Evolutionary conservation across 1,139 yeast species (phyloP).

Genomic region (Taiozyma sp.): DNA sequence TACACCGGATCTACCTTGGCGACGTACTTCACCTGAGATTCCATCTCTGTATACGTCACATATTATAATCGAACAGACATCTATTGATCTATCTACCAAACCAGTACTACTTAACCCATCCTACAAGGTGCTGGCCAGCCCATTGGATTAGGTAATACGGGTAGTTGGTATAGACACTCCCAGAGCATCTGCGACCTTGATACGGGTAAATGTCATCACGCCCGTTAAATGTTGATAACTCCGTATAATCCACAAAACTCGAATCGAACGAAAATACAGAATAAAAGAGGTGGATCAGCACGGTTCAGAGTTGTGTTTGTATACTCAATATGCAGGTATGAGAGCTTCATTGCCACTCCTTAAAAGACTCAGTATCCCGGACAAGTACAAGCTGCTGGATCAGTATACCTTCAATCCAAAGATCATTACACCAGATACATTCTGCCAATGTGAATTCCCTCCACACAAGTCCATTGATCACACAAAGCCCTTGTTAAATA

Average conservation of each 20-base stretch:
- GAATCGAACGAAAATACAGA: not conserved
- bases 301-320: not conserved
- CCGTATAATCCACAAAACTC: not conserved
- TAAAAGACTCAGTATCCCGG: slow-evolving; percentile 6
- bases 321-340: slow-evolving; percentile 3
- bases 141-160: no score
- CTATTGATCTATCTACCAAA: no score
- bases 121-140: no score
- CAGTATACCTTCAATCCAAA: slow-evolving; percentile 12
- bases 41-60: no score
- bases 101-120: no score
- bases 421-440: slow-evolving; percentile 29
- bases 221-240: not conserved
- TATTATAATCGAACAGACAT: no score
- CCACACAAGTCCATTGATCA: slow-evolving; percentile 36
- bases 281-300: not conserved
- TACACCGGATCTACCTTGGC: no score
- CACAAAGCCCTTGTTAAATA: slow-evolving; percentile 35
- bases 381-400: slow-evolving; percentile 13
- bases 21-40: no score
- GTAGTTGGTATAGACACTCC: no score
- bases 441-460: slow-evolving; percentile 45
- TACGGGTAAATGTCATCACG: not conserved
- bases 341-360: slow-evolving; percentile 6
- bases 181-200: no score